Evolutionary conservation across 106 monocot genomes (phyloP), one percentile per base, ranked within the genome.

Genomic region (Allium cepa): DNA sequence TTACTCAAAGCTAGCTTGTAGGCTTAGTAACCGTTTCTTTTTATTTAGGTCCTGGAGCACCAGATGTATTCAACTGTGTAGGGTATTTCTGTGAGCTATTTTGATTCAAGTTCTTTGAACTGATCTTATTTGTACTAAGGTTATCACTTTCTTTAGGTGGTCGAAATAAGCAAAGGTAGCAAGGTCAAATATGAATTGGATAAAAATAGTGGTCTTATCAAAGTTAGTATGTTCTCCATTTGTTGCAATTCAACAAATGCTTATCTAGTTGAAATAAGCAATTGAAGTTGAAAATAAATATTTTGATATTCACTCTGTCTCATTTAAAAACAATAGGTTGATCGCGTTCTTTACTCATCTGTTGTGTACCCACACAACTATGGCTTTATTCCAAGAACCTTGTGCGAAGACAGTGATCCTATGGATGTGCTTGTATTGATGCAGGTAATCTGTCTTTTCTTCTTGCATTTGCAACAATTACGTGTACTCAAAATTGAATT

Each of bases 111-210:
- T 55, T 55, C 53, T 55, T 55, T 55, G 11, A 15, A 55, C 13
- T 55, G 53, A 15, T 55, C 1, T 36, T 53, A 56, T n/a, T 26
- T 69, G 17, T 14, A 69, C 53, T n/a, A 28, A 45, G 8, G 11
- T 52, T n/a, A 69, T 67, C 9, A 18, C 49, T 79, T 75, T 52
- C 28, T 82, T 17, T 76, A 91, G 90, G 90, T 91, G 49, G 72
- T 91, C 63, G 90, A 91, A 81, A 91, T 91, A 49, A 73, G 79
- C 53, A 86, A 86, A 60, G 90, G 90, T 4, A 91, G 90, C 79
- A 91, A 91, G 77, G 90, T 91, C n/a, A 91, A 91, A 78, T 91
- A 91, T 60, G 90, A 91, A 63, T 62, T 91, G 60, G 90, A 91
- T 69, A 87, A 91, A 71, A 8, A 67, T 5, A 87, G 77, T 75